These are phyloP conservation scores for Eucalyptus coolabah DNA, from an alignment of 345 rosid species.

Conservation along the genomic window DNA sequence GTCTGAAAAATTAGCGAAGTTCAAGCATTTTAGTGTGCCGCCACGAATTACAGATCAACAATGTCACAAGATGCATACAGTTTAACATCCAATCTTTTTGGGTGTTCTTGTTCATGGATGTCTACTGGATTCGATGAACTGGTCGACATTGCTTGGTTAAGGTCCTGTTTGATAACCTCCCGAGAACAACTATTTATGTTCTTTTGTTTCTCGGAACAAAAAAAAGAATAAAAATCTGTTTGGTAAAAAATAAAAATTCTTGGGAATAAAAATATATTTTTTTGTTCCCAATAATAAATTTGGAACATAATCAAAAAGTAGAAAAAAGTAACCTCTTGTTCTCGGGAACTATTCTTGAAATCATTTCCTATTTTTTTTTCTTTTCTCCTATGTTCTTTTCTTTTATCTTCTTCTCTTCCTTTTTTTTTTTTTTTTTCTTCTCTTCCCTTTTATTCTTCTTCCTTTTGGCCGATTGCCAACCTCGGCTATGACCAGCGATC, in stretches of 20 bases:
- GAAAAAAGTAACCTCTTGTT: rapidly evolving
- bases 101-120: not conserved
- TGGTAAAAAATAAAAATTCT: too few species aligned
- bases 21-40: not conserved
- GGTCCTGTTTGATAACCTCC: rapidly evolving
- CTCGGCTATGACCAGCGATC: rapidly evolving
- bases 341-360: rapidly evolving
- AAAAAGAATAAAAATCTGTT: rapidly evolving
- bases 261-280: rapidly evolving
- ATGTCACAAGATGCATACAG: not conserved
- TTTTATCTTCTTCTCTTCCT: too few species aligned
- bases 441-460: too few species aligned
- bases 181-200: rapidly evolving
- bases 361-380: too few species aligned
- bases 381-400: too few species aligned
- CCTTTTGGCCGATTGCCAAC: rapidly evolving
- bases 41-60: not conserved
- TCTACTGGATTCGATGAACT: not conserved
- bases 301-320: too few species aligned
- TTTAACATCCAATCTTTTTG: not conserved
- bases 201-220: rapidly evolving
- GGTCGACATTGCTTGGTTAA: not conserved
- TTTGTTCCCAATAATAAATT: rapidly evolving
- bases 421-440: rapidly evolving
- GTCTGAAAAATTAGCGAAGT: not conserved